These are phyloP conservation scores for Jatropha podagrica DNA, from an alignment of 441 rosid genomes.

Conservation along the genomic window DNA sequence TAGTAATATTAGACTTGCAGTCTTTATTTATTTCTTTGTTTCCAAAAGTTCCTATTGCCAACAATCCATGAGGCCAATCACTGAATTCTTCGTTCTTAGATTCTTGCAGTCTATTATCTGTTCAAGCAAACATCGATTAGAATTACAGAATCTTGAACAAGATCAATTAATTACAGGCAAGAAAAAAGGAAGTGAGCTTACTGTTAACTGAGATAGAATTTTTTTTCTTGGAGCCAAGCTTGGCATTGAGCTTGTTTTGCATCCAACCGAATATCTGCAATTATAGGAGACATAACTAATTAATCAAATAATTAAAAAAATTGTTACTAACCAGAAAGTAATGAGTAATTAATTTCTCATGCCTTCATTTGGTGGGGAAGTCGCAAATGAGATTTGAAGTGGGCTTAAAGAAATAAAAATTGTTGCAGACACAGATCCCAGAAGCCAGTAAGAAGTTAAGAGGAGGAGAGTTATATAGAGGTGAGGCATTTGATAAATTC, in stretches of 20 bases:
- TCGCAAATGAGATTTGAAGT: not conserved
- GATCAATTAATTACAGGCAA: not conserved
- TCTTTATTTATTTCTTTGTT: slow-evolving; percentile 19
- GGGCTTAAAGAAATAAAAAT: not conserved
- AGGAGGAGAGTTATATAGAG: slow-evolving; percentile 22
- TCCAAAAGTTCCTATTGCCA: slow-evolving; percentile 63
- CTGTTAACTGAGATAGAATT: slow-evolving; percentile 35
- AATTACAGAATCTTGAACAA: not conserved
- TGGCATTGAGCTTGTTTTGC: slow-evolving; percentile 52
- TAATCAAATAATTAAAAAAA: not conserved
- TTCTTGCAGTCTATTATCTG: slow-evolving; percentile 27
- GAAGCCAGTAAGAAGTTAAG: slow-evolving; percentile 22
- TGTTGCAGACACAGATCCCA: slow-evolving; percentile 9
- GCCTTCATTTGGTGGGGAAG: slow-evolving; percentile 32
- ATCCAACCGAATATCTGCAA: slow-evolving; percentile 67
- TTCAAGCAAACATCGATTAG: not conserved
- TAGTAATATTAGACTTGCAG: not conserved
- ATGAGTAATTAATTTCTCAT: not conserved
- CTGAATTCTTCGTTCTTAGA: slow-evolving; percentile 39
- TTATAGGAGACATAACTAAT: slow-evolving; percentile 14
- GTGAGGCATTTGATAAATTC: slow-evolving; percentile 25
- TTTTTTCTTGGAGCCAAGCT: slow-evolving; percentile 27
- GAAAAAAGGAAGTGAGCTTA: slow-evolving; percentile 24
- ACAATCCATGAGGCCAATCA: slow-evolving; percentile 50
- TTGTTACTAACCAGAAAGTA: not conserved